A percentile compares a stretch with the other conserved stretches of the same genome.
Evolutionary conservation across 192 early-diverging fungal species (phyloP).

Genomic region (Podila verticillata): DNA sequence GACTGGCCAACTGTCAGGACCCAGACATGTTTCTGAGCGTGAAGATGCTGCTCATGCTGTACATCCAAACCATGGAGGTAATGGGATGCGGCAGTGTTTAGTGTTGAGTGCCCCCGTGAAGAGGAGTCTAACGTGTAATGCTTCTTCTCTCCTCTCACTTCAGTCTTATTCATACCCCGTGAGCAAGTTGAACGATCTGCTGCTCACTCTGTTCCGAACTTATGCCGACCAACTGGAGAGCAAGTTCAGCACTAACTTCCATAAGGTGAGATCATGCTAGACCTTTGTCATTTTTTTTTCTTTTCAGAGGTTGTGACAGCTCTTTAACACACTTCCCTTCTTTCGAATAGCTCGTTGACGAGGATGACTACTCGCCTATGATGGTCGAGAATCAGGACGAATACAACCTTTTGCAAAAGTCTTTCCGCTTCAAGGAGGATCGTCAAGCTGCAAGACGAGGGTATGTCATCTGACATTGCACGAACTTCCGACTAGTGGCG

Average conservation of each 20-base stretch:
- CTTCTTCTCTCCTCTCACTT: not conserved
- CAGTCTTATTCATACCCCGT: constrained; percentile 83
- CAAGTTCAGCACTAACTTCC: constrained; percentile 71
- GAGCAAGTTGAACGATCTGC: constrained; percentile 71
- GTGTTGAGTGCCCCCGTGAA: not conserved
- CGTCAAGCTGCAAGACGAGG: constrained; percentile 42
- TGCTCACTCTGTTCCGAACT: constrained; percentile 80
- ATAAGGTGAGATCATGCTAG: constrained; percentile 59
- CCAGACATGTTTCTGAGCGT: constrained; percentile 85
- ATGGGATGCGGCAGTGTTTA: not conserved
- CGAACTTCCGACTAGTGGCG: not conserved
- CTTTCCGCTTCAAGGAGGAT: constrained; percentile 71
- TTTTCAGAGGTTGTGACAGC: not conserved
- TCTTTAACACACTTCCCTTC: not conserved
- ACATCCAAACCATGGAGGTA: constrained; percentile 93
- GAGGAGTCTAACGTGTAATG: not conserved
- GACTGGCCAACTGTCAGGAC: constrained; percentile 79
- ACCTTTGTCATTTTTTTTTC: not conserved
- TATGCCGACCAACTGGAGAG: constrained; percentile 82
- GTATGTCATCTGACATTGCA: constrained; percentile 5
- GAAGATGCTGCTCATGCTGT: constrained; percentile 81
- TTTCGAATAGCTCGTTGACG: constrained; percentile 70
- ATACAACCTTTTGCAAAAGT: constrained; percentile 67
- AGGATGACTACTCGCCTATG: constrained; percentile 87
- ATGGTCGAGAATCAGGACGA: constrained; percentile 71